These are phyloP conservation scores for Trebouxia sp. DNA, from an alignment of 139 green algal species.

Conservation along the genomic window DNA sequence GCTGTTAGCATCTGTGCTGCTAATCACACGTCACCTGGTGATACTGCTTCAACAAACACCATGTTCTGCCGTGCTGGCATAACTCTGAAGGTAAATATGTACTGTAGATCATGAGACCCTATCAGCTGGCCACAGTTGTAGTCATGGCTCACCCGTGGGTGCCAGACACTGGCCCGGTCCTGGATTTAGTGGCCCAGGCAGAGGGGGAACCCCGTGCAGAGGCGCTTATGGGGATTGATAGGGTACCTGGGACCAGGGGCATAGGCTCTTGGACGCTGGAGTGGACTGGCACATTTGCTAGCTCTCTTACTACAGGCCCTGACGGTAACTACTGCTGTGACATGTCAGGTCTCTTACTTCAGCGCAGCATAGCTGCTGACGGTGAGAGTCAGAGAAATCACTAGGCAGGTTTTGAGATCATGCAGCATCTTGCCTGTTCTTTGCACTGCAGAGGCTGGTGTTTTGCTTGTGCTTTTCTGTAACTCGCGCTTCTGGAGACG, in stretches of 20 bases:
- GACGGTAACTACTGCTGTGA: too few relatives aligned
- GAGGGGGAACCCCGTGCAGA: slow-evolving; percentile 2
- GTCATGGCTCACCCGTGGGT: slow-evolving; percentile 18
- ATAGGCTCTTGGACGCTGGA: slow-evolving; percentile 13
- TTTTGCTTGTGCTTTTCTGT: too few relatives aligned
- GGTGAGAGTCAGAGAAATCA: too few relatives aligned
- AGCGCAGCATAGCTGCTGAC: too few relatives aligned
- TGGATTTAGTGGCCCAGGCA: slow-evolving; percentile 5
- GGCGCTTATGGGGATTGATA: slow-evolving; percentile 1
- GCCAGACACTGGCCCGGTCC: not conserved
- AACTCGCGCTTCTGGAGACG: too few relatives aligned
- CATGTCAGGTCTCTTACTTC: too few relatives aligned
- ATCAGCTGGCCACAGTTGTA: slow-evolving; percentile 20
- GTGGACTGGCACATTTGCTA: slow-evolving; percentile 7
- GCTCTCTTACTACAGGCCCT: not conserved
- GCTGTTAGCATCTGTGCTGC: not conserved
- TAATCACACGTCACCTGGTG: not conserved
- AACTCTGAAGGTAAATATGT: not conserved
- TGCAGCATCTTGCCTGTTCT: too few relatives aligned
- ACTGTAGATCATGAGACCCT: slow-evolving; percentile 18
- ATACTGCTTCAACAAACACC: not conserved
- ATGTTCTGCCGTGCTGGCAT: not conserved
- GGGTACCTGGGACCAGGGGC: not conserved
- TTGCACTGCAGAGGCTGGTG: too few relatives aligned
- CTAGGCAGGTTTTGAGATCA: too few relatives aligned